Evolutionary conservation across 2,329 filamentous ascomycete species (phyloP).

Genomic region (Pseudogymnoascus sp.): DNA sequence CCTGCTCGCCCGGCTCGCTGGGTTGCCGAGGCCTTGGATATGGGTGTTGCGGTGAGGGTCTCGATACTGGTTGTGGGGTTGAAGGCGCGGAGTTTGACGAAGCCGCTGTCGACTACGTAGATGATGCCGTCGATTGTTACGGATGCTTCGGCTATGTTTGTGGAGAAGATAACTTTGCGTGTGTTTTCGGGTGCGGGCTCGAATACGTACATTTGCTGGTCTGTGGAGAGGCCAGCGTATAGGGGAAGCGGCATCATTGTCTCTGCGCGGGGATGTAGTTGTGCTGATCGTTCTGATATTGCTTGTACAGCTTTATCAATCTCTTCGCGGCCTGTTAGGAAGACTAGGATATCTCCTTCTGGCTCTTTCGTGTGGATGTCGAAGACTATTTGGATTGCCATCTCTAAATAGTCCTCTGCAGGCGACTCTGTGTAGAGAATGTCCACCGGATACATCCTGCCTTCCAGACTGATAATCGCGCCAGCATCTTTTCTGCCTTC

Average conservation of each 20-base stretch:
- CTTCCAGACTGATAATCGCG: slow-evolving; percentile 76
- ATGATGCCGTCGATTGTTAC: slow-evolving; percentile 90
- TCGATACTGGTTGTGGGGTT: slow-evolving; percentile 82
- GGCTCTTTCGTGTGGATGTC: slow-evolving; percentile 78
- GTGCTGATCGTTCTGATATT: slow-evolving; percentile 63
- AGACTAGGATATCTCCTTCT: slow-evolving; percentile 82
- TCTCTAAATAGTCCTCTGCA: slow-evolving; percentile 79
- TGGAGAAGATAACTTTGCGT: slow-evolving; percentile 85
- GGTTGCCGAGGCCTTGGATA: slow-evolving; percentile 87
- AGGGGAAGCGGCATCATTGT: slow-evolving; percentile 67
- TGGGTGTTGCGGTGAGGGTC: slow-evolving; percentile 69
- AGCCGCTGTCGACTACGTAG: slow-evolving; percentile 85
- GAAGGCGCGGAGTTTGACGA: slow-evolving; percentile 82
- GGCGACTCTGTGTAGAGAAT: slow-evolving; percentile 72
- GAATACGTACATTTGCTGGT: slow-evolving; percentile 94
- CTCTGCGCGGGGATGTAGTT: slow-evolving; percentile 52
- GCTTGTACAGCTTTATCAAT: slow-evolving; percentile 78
- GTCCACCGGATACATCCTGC: slow-evolving; percentile 82
- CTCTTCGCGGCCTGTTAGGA: slow-evolving; percentile 87
- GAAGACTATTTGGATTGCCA: slow-evolving; percentile 73
- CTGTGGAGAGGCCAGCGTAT: slow-evolving; percentile 80
- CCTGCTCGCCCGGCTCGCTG: slow-evolving; percentile 88
- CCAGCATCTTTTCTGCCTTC: slow-evolving; percentile 37
- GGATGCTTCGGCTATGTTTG: slow-evolving; percentile 94
- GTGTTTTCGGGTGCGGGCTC: slow-evolving; percentile 74